Base-by-base conservation (phyloP, 371 early-diverging fungal genomes). In the Mucor indicus region DNA sequence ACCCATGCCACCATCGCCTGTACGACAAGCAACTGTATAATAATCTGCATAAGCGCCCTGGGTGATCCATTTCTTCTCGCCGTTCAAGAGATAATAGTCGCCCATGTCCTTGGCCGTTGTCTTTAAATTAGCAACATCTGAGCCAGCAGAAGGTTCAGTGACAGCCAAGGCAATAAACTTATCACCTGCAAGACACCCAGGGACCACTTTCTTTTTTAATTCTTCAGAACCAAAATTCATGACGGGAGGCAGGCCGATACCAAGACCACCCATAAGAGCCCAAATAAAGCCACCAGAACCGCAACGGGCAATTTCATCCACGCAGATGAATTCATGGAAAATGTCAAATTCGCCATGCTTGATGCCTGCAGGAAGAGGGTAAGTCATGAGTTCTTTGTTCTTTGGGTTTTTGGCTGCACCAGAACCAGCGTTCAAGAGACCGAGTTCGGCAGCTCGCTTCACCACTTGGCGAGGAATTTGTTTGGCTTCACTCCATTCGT, bases 31-130 rank as follows among this genome's bases (percentile, higher is more conserved):
- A 27, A 69, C 67, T 0, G 81, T 81, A 55, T 82, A 83, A 55
- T 70, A 85, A 38, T 91, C 88, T 9, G 92, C 89, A 66, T 83
- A 91, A 0, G 81, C 82, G 46, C 94, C 94, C 58, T 91, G 90
- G 47, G 94, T 91, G 41, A 84, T 84, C 83, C 86, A 88, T 66
- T 91, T 91, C 81, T 92, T 92, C 63, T 91, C 90, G 35, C 91
- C 90, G 48, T 90, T 90, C 38, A 90, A 72, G 29, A 93, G 70
- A 63, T 79, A 91, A 48, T 82, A 61, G 60, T 90, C 90, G 9
- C 81, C 72, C 41, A 81, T 71, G 57, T 87, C 83, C 48, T 81
- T 82, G 9, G 92, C 92, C 24, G 80, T 79, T 3, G 85, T 83
- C n/a, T 60, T 62, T 21, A 93, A 58, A 53, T 84, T 85, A 31